Conservation (phyloP, 2,329 filamentous ascomycete species). For the Neophaeococcomyces aloes region DNA sequence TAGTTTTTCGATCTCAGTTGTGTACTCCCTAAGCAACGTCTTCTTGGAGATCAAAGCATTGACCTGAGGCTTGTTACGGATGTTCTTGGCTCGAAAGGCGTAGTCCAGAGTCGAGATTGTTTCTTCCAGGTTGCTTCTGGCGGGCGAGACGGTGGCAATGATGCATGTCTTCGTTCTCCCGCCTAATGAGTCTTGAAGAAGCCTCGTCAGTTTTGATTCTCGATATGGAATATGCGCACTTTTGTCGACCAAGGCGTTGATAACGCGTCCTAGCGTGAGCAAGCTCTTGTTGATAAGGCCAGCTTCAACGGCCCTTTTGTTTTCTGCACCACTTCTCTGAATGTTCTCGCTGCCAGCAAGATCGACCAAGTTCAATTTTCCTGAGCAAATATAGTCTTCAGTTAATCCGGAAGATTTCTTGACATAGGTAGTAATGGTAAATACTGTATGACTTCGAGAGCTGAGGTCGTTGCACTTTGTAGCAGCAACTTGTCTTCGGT, state of each 20-base stretch:
- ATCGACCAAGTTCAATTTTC: conserved; percentile 94
- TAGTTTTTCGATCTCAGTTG: conserved; percentile 82
- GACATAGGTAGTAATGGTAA: conserved; percentile 86
- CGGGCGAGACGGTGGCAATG: conserved; percentile 89
- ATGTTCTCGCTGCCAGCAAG: conserved; percentile 97
- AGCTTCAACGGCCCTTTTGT: conserved; percentile 91
- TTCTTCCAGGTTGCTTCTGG: conserved; percentile 90
- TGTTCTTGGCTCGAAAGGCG: conserved; percentile 95
- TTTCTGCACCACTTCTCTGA: conserved; percentile 89
- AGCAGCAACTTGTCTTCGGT: conserved; percentile 93
- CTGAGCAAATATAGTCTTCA: conserved; percentile 80
- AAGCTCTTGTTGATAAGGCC: conserved; percentile 97
- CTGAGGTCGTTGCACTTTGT: conserved; percentile 99
- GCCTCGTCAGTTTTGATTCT: conserved; percentile 88
- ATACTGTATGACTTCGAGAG: conserved; percentile 92
- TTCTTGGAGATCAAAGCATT: conserved; percentile 91
- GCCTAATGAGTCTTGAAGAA: conserved; percentile 92
- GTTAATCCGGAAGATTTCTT: conserved; percentile 72
- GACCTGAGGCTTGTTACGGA: conserved; percentile 92
- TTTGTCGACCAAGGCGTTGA: conserved; percentile 90
- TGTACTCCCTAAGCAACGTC: conserved; percentile 80
- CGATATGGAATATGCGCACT: conserved; percentile 80
- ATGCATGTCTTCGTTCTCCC: conserved; percentile 97
- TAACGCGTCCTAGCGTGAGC: conserved; percentile 86
- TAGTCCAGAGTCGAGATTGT: conserved; percentile 98